Percentiles rank a stretch among this genome's conserved stretches.
Evolutionary conservation across 768 basidiomycete genomes (phyloP).

Genomic region (Glaciozyma martinii): DNA sequence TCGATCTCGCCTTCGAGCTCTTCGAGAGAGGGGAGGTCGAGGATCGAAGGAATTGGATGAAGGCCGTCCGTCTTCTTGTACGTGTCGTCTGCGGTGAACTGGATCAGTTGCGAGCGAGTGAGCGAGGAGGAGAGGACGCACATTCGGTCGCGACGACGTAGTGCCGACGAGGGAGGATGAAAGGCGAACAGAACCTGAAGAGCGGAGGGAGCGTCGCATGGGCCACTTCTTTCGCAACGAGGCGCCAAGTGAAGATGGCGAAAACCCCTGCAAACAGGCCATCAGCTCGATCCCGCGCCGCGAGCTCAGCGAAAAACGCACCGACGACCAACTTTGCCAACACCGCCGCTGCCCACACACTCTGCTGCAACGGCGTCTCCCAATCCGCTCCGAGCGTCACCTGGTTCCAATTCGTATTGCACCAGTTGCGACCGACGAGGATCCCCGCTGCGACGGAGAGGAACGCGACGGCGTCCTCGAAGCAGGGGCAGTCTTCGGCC

Average conservation of each 20-base stretch:
- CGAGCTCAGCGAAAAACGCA: neutral
- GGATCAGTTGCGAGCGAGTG: neutral
- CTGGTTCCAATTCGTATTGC: neutral
- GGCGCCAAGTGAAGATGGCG: constrained; percentile 75
- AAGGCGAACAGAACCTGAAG: constrained; percentile 60
- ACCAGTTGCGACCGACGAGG: constrained; percentile 4
- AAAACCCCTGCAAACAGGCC: constrained; percentile 51
- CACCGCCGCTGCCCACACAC: neutral
- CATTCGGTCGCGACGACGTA: constrained; percentile 69
- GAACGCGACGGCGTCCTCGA: constrained; percentile 89
- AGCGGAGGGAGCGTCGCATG: constrained; percentile 70
- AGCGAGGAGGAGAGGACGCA: constrained; percentile 37
- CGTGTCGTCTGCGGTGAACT: constrained; percentile 16
- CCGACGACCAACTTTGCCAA: neutral
- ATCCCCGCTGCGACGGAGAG: constrained; percentile 1
- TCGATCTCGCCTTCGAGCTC: neutral
- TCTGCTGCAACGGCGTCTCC: neutral
- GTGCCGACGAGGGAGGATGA: constrained; percentile 68
- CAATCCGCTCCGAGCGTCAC: neutral
- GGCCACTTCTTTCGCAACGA: constrained; percentile 67
- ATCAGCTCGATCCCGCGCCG: neutral
- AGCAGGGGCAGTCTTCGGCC: constrained; percentile 91
- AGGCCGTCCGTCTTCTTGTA: constrained; percentile 38
- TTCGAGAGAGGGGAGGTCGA: constrained; percentile 55
- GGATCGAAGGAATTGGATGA: constrained; percentile 71